A percentile compares a stretch with the other conserved stretches of the same genome.
Conservation (phyloP, 202 grass and related monocot species). For the Elaeis oleifera region DNA sequence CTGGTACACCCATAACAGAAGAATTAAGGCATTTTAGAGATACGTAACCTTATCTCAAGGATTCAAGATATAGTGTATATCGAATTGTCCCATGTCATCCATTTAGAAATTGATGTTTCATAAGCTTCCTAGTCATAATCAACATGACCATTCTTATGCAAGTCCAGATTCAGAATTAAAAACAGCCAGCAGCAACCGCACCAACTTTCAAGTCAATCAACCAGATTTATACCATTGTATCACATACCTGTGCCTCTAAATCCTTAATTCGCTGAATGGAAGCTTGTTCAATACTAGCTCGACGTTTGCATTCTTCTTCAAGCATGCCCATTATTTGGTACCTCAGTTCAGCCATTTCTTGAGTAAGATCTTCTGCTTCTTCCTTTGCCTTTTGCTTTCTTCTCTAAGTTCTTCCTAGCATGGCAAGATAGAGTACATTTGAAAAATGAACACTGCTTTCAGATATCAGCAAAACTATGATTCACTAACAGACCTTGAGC, state of each 20-base stretch:
- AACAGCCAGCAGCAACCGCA: too few species aligned
- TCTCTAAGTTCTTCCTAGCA: conserved; percentile 84
- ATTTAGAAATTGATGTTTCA: too few species aligned
- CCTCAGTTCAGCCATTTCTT: conserved; percentile 98
- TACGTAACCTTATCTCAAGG: too few species aligned
- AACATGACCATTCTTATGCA: too few species aligned
- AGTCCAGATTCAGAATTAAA: too few species aligned
- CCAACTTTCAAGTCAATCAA: too few species aligned
- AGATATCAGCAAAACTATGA: background rate
- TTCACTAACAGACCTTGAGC: conserved; percentile 52
- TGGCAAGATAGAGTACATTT: conserved; percentile 10
- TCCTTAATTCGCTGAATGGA: conserved; percentile 91
- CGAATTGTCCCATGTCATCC: too few species aligned
- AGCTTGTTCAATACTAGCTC: conserved; percentile 85
- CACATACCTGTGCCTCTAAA: conserved; percentile 72
- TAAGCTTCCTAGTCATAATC: too few species aligned
- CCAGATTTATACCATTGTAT: too few species aligned
- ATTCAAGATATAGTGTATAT: too few species aligned
- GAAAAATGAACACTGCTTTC: background rate
- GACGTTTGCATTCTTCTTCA: conserved; percentile 91
- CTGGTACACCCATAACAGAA: conserved; percentile 33
- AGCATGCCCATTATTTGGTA: conserved; percentile 96
- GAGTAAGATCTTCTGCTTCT: conserved; percentile 91
- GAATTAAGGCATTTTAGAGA: background rate
- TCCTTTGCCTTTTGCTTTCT: conserved; percentile 87